phyloP scores from a whole-genome alignment of 2,329 filamentous ascomycete genomes.

The Tympanopsis confertula region DNA sequence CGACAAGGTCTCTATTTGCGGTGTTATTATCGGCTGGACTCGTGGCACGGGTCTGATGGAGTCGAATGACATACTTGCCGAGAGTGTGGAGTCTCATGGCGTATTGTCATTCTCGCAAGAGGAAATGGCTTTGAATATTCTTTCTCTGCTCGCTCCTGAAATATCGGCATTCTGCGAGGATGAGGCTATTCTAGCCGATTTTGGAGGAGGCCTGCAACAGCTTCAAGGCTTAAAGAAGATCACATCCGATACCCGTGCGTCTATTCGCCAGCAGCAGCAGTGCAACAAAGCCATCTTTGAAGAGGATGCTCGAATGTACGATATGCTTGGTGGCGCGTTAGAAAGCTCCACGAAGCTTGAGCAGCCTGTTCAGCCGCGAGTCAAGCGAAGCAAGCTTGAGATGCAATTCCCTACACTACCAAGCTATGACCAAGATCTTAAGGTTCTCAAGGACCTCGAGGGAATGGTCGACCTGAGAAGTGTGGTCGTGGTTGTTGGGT shows the following conservation, averaged over 20 bases:
- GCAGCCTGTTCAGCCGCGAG: conserved; percentile 81
- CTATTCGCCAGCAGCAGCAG: conserved; percentile 90
- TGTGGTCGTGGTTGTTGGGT: conserved; percentile 95
- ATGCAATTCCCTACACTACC: conserved; percentile 87
- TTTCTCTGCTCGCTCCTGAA: conserved; percentile 86
- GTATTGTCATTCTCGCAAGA: conserved; percentile 98
- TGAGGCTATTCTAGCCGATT: conserved; percentile 90
- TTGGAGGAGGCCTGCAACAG: conserved; percentile 96
- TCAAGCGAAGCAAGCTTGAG: conserved; percentile 98
- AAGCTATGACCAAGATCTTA: conserved; percentile 82
- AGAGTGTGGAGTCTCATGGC: conserved; percentile 90
- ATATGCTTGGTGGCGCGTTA: conserved; percentile 86
- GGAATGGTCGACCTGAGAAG: conserved; percentile 98
- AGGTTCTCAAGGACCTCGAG: conserved; percentile 81
- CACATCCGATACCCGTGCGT: conserved; percentile 86
- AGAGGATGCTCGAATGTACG: conserved; percentile 92
- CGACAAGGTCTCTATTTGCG: conserved; percentile 95
- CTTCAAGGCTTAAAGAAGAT: conserved; percentile 88
- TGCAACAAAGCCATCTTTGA: conserved; percentile 87
- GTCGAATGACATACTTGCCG: conserved; percentile 92
- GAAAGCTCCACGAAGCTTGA: conserved; percentile 91
- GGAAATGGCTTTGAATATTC: conserved; percentile 99
- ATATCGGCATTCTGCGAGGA: conserved; percentile 92
- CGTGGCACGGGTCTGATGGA: conserved; percentile 97
- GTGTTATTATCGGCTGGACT: conserved; percentile 97